Evolutionary conservation across 2,329 filamentous ascomycete species (phyloP).

Genomic region (Penicillium rolfsii): DNA sequence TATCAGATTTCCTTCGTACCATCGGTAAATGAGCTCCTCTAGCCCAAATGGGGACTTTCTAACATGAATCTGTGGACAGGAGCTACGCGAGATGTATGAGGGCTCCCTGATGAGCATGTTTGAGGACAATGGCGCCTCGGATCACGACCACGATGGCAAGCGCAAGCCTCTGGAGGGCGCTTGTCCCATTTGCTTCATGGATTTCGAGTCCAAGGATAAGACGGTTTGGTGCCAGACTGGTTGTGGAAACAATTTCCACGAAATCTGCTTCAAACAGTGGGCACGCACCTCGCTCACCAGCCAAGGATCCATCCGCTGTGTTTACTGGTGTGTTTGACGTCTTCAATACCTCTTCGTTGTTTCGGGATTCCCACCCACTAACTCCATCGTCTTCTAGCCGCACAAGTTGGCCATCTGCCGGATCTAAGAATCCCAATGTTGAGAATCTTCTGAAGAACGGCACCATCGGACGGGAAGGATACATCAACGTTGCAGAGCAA

Average conservation of each 20-base stretch:
- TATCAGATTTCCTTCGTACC: constrained; percentile 65
- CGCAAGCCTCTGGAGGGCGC: constrained; percentile 64
- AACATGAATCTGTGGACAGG: constrained; percentile 35
- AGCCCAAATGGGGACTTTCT: too few relatives aligned
- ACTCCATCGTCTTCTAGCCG: constrained; percentile 37
- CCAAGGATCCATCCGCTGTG: constrained; percentile 43
- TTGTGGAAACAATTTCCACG: constrained; percentile 67
- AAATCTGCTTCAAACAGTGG: constrained; percentile 61
- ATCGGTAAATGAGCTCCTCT: constrained; percentile 38
- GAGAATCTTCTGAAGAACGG: constrained; percentile 37
- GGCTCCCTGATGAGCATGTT: constrained; percentile 56
- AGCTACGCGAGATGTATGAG: constrained; percentile 60
- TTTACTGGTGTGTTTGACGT: constrained; percentile 47
- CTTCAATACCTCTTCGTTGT: background rate
- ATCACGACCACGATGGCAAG: constrained; percentile 48
- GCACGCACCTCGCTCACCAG: constrained; percentile 36
- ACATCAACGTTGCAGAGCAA: constrained; percentile 50
- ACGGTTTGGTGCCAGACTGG: constrained; percentile 62
- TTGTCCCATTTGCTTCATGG: constrained; percentile 66
- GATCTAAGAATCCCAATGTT: constrained; percentile 34
- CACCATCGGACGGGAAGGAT: constrained; percentile 43
- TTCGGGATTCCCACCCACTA: background rate
- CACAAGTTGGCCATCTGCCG: constrained; percentile 44
- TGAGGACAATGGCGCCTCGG: constrained; percentile 33
- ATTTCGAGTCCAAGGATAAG: constrained; percentile 52